Conservation (phyloP, 2,329 filamentous ascomycete species). For the Sodiomyces alkalinus region DNA sequence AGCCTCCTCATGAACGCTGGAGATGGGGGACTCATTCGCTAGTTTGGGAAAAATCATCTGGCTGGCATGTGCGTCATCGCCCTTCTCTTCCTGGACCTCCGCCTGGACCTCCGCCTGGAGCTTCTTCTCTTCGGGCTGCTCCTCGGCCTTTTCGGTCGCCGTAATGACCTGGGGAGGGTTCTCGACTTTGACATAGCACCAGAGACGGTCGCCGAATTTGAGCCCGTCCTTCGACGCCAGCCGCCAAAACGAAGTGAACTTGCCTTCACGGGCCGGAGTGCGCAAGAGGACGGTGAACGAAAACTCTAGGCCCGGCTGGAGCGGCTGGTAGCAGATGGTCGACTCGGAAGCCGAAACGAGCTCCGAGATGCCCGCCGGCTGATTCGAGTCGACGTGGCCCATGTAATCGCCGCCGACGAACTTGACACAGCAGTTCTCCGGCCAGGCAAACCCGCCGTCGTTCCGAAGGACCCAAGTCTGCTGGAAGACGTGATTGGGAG, state of each 20-base stretch:
- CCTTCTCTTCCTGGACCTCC: conserved; percentile 11
- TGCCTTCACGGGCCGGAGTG: conserved; percentile 61
- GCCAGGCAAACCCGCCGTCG: conserved; percentile 66
- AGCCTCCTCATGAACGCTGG: conserved; percentile 58
- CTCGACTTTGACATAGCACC: conserved; percentile 77
- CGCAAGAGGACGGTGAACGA: conserved; percentile 76
- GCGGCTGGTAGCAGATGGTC: conserved; percentile 52
- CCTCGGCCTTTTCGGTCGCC: conserved; percentile 11
- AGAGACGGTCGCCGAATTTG: conserved; percentile 84
- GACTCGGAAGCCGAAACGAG: conserved; percentile 71
- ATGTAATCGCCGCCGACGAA: conserved; percentile 94
- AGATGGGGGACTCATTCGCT: conserved; percentile 78
- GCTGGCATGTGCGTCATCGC: conserved; percentile 21
- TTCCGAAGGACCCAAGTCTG: conserved; percentile 91
- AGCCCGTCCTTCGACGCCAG: conserved; percentile 66
- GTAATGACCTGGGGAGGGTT: conserved; percentile 20
- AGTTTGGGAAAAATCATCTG: conserved; percentile 96
- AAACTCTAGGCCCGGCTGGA: conserved; percentile 60
- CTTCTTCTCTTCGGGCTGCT: conserved; percentile 11
- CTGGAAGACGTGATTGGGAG: conserved; percentile 59
- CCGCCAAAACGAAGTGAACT: conserved; percentile 91
- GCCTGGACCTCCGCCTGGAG: conserved; percentile 16
- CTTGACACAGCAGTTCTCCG: conserved; percentile 75
- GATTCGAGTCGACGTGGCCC: conserved; percentile 72
- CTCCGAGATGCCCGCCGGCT: conserved; percentile 63